Evolutionary conservation across 768 basidiomycete species (phyloP), one percentile per base, ranked within the genome.

Genomic region (Mycena albidolilacea): DNA sequence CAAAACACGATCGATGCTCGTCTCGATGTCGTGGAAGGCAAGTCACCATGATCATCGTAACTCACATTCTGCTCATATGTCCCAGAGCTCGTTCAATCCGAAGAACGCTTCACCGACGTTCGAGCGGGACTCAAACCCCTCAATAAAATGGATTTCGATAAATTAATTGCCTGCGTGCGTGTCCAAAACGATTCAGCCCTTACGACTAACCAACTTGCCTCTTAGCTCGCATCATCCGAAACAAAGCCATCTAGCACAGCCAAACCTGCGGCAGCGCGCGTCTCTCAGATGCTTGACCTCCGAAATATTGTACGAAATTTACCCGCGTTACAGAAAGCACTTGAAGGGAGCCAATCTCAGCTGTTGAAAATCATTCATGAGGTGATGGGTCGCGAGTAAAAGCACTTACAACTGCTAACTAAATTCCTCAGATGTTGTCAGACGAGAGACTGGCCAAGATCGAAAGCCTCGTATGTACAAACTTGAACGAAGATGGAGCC

Each of bases 131-230:
- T 97, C 58, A 92, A 90, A 79, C 81, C 86, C 2, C 81, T 96
- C 65, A 91, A 94, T 79, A 93, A 93, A 78, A 85, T 94, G 80
- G 97, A 99, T 77, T 88, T 97, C 37, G 97, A 98, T 81, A 97
- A 94, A 78, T 83, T 98, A 9, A 93, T 96, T 44, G 90, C 88
- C 60, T 89, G 89, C 37, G 94, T 92, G 77, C 71, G 85, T 75
- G 30, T 35, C 41, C 37, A 12, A 23, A 60, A 50, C 48, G 39
- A 30, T 30, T 30, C 30, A 30, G 30, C 30, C 30, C 30, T 30
- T 30, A 30, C 17, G 39, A 60, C 30, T 38, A 30, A 21, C 43
- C 12, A 3, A 19, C 71, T 44, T 19, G 21, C 63, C 12, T 41
- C 54, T n/a, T 66, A 96, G 94, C 88, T 95, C 41, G 90, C 89